Evolutionary conservation across 2,329 filamentous ascomycete genomes (phyloP), one percentile per base, ranked within the genome.

Genomic region (Fusarium torreyae): DNA sequence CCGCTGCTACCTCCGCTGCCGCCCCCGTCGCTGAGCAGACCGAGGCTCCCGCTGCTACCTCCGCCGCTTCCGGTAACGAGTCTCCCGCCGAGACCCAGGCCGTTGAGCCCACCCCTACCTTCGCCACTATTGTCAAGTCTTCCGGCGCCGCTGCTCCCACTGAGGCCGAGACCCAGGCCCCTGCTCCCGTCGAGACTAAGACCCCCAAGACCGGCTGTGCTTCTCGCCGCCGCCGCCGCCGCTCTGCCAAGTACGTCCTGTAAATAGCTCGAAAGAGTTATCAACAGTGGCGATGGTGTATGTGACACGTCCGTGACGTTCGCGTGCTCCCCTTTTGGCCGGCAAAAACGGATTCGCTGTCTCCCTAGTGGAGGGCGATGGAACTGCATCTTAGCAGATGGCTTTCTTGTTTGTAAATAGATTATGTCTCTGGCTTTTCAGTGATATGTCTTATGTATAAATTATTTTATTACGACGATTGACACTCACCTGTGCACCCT

Each of bases 321-420:
- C 24, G 18, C 20, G 9, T 53, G 53, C 14, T 5, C 18, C 31
- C 40, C 31, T 55, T 55, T 63, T 59, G 57, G 33, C 20, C 50
- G 66, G 56, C 34, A 43, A 48, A 40, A 43, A 26, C 50, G 33
- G 38, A 61, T 56, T 72, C 43, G 45, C 54, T 45, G 13, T 24
- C 51, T 70, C 64, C 64, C 64, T 31, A 70, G 68, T 44, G 68
- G 68, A 71, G 26, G 24, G 71, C 44, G 49, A 50, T 53, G 58
- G 49, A 59, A 60, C 54, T 54, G 57, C 69, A 65, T 65, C 67
- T 57, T 36, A 49, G 28, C 53, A 71, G 57, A 72, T 64, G 59
- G 51, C 49, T 68, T 74, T 68, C 70, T 31, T 73, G 66, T 74
- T 69, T 71, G 64, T 74, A 74, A 62, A 74, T 74, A 74, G 71